These are phyloP conservation scores for Ogataea neopini DNA, from an alignment of 805 yeast genomes.

Conservation along the genomic window DNA sequence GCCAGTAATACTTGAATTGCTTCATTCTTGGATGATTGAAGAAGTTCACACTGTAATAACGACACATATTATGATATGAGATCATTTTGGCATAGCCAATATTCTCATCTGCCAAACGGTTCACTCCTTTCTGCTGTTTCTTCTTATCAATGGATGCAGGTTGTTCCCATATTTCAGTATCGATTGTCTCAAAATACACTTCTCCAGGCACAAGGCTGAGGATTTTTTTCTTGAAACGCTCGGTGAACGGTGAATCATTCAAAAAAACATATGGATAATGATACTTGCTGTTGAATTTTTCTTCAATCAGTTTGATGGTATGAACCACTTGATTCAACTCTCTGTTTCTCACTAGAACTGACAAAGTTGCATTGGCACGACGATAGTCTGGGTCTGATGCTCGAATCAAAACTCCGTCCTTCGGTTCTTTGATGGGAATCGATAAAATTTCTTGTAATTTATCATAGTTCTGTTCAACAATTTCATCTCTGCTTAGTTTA, in stretches of 20 bases:
- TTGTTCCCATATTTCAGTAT: constrained; percentile 47
- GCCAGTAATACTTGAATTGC: constrained; percentile 73
- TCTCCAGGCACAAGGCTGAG: constrained; percentile 42
- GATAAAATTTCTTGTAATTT: constrained; percentile 40
- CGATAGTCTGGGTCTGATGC: constrained; percentile 31
- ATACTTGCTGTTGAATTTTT: constrained; percentile 65
- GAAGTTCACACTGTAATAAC: constrained; percentile 69
- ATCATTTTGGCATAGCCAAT: constrained; percentile 59
- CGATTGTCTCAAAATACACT: constrained; percentile 53
- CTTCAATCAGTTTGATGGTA: constrained; percentile 64
- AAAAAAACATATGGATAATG: constrained; percentile 80
- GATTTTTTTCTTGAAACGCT: constrained; percentile 52
- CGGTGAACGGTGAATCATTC: constrained; percentile 67
- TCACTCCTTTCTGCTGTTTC: constrained; percentile 39
- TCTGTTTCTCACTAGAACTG: constrained; percentile 69
- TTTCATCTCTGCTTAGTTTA: constrained; percentile 27
- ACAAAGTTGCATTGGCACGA: constrained; percentile 73
- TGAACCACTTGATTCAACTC: constrained; percentile 51
- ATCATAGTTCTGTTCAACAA: constrained; percentile 40
- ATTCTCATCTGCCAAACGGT: constrained; percentile 35
- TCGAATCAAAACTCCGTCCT: constrained; percentile 36
- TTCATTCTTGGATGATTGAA: constrained; percentile 62
- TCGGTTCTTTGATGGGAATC: constrained; percentile 49
- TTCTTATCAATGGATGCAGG: constrained; percentile 44
- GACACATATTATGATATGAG: constrained; percentile 84